Percentiles rank a stretch among this genome's conserved stretches.
These are phyloP conservation scores for Torulaspora indica DNA, from an alignment of 805 yeast genomes.

Conservation along the genomic window DNA sequence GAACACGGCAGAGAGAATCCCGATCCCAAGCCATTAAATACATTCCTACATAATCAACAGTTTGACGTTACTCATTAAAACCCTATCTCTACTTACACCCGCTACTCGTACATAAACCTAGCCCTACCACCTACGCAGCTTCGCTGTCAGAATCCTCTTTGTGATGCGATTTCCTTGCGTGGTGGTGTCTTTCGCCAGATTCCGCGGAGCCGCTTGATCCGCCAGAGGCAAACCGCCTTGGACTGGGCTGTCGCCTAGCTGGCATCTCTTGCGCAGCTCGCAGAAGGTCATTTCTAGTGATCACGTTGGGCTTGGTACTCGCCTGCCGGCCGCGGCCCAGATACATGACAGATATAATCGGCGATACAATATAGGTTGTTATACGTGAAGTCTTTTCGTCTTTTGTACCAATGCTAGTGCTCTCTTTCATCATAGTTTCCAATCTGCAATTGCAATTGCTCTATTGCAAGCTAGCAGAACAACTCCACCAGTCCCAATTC, in stretches of 20 bases:
- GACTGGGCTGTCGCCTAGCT: not conserved
- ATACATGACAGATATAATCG: constrained; percentile 7
- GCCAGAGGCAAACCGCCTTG: not conserved
- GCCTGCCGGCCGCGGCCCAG: constrained; percentile 18
- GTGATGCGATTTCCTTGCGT: not conserved
- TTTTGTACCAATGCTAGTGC: not conserved
- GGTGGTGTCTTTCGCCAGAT: not conserved
- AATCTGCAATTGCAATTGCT: not conserved
- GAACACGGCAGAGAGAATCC: constrained; percentile 57
- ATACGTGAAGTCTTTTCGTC: constrained; percentile 1
- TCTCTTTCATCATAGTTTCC: not conserved
- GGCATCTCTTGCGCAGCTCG: constrained; percentile 16
- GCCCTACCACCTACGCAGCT: not conserved
- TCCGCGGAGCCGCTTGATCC: not conserved
- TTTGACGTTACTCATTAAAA: too few relatives aligned
- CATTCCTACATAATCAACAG: constrained; percentile 1
- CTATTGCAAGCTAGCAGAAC: not conserved
- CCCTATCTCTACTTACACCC: too few relatives aligned
- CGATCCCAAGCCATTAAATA: constrained; percentile 22
- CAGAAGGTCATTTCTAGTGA: constrained; percentile 25
- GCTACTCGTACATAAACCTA: not conserved
- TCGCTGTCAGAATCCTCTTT: not conserved
- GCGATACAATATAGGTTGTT: constrained; percentile 7
- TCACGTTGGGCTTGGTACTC: constrained; percentile 18
- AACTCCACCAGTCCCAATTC: not conserved